Percentiles rank a stretch among this genome's conserved stretches.
These are phyloP conservation scores for Pachysandra terminalis DNA, from an alignment of 164 flowering plant species.

Conservation along the genomic window DNA sequence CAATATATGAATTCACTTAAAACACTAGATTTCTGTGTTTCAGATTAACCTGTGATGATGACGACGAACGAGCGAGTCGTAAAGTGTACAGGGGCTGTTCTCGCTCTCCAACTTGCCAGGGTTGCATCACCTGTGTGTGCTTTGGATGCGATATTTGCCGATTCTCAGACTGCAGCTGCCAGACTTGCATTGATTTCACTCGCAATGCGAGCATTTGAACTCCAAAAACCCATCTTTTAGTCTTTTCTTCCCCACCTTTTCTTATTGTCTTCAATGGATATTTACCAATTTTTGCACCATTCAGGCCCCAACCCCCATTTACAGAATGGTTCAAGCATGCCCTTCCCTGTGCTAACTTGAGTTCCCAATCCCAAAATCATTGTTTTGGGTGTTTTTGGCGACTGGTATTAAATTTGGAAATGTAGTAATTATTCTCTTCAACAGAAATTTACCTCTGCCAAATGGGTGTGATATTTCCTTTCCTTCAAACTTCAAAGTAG, in stretches of 20 bases:
- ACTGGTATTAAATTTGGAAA: not conserved
- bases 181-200: constrained; percentile 56
- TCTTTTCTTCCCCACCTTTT: too few species aligned
- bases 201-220: constrained; percentile 31
- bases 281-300: not conserved
- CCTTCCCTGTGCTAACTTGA: not conserved
- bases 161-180: constrained; percentile 61
- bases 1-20: not conserved
- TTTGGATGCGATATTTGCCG: constrained; percentile 63
- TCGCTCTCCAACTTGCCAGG: constrained; percentile 47
- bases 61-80: constrained; percentile 57
- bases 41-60: constrained; percentile 51
- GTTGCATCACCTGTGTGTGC: constrained; percentile 64
- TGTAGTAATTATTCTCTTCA: not conserved
- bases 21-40: not conserved
- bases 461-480: too few species aligned
- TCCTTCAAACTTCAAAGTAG: too few species aligned
- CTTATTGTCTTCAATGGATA: not conserved
- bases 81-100: constrained; percentile 52
- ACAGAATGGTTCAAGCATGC: not conserved
- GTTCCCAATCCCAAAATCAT: not conserved
- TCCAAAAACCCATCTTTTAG: not conserved
- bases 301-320: not conserved
- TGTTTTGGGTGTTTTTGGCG: not conserved
- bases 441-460: too few species aligned